phyloP scores from a whole-genome alignment of 2,329 filamentous ascomycete species.

The Colletotrichum sp. region DNA sequence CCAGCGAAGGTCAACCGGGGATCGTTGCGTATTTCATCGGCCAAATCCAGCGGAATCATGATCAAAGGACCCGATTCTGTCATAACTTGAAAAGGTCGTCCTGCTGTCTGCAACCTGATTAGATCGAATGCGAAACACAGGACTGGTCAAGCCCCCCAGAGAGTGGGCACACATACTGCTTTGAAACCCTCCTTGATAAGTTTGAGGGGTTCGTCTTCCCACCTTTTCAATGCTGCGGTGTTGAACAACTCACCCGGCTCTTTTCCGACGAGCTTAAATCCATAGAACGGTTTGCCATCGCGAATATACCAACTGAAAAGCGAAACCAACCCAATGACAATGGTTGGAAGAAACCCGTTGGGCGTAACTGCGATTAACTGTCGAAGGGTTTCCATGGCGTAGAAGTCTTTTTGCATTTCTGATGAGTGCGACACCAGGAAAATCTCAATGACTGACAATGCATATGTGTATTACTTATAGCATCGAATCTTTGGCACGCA shows the following conservation, averaged over 20 bases:
- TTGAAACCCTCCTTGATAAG: neutral
- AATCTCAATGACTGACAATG: neutral
- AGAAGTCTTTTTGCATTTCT: accelerated
- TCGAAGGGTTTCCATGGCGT: neutral
- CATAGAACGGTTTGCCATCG: neutral
- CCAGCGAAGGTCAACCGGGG: accelerated
- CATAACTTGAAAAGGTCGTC: neutral
- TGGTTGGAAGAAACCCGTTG: neutral
- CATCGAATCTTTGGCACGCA: neutral
- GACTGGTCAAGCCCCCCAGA: accelerated
- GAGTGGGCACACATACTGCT: neutral
- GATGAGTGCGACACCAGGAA: neutral
- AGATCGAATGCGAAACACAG: neutral
- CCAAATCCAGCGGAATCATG: neutral
- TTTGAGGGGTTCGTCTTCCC: neutral
- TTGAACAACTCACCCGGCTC: neutral
- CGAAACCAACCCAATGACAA: accelerated
- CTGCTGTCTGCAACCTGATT: neutral
- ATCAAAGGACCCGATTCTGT: neutral
- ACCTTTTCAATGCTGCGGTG: neutral
- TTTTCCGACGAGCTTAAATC: neutral
- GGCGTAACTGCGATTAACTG: neutral
- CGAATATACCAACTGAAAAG: neutral
- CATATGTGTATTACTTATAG: neutral
- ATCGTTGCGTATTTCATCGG: neutral